Conservation (phyloP, 2,329 filamentous ascomycete species). For the Dactylellina cionopaga region DNA sequence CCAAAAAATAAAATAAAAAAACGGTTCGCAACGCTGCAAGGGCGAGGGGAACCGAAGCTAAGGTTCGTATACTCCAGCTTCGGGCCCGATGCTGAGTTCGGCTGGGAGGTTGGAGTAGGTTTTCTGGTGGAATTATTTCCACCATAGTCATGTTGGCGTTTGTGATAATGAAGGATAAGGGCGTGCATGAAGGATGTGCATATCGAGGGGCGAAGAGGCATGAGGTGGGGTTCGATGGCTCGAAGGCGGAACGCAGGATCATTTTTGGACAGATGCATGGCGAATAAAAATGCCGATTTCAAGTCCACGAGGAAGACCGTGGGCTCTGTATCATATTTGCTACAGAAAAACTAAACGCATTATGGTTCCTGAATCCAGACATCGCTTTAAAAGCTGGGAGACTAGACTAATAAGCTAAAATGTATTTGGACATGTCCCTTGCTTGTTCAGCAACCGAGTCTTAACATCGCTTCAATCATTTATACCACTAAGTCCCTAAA, state of each 20-base stretch:
- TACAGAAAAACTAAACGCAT: slow-evolving; percentile 9
- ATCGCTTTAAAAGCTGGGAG: slow-evolving; percentile 14
- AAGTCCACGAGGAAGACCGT: background rate
- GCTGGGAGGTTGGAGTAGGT: background rate
- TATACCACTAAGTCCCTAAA: slow-evolving; percentile 3
- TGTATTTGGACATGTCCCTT: background rate
- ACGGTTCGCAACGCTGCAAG: slow-evolving; percentile 23
- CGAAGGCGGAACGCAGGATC: background rate
- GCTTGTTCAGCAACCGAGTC: background rate
- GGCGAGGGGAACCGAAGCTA: slow-evolving; percentile 7
- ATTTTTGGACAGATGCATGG: slow-evolving; percentile 8
- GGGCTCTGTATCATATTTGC: slow-evolving; percentile 6
- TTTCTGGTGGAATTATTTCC: background rate
- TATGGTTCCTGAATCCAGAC: slow-evolving; percentile 27
- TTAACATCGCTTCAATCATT: slow-evolving; percentile 5
- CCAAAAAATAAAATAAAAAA: too few species aligned
- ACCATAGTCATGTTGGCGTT: background rate
- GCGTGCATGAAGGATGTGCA: slow-evolving; percentile 29
- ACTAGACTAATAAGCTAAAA: background rate
- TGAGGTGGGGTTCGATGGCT: background rate
- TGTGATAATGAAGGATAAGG: slow-evolving; percentile 16
- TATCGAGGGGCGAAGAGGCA: background rate
- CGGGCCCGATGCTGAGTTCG: background rate
- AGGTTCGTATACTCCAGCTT: background rate
- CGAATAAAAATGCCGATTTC: background rate